Percentiles rank a stretch among this genome's conserved stretches.
Conservation (phyloP, 441 rosid genomes). For the Syzygium malaccense region DNA sequence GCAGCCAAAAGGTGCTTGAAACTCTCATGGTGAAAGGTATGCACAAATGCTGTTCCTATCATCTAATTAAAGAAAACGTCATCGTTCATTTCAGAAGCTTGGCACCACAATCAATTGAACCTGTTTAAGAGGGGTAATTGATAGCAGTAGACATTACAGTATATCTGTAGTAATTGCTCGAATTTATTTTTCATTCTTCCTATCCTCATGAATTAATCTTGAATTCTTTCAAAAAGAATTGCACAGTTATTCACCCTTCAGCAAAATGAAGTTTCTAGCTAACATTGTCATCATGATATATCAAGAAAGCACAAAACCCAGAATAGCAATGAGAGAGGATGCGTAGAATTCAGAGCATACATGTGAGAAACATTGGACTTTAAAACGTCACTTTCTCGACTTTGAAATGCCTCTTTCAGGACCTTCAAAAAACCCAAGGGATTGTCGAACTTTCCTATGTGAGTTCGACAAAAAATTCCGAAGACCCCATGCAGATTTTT, state of each 20-base stretch:
- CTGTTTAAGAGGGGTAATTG: neutral
- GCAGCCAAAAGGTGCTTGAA: neutral
- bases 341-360: conserved; percentile 40
- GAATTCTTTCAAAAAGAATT: neutral
- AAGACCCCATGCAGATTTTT: conserved; percentile 51
- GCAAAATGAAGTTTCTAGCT: neutral
- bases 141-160: neutral
- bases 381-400: conserved; percentile 49
- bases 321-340: neutral
- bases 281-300: neutral
- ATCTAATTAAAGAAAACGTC: neutral
- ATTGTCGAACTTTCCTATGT: conserved; percentile 61
- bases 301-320: neutral
- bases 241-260: neutral
- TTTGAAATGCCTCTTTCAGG: conserved; percentile 63
- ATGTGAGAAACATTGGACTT: conserved; percentile 80
- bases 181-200: neutral
- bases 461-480: conserved; percentile 49
- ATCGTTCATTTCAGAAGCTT: neutral
- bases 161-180: neutral
- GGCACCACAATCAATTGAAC: neutral
- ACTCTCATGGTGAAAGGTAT: neutral
- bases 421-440: conserved; percentile 66
- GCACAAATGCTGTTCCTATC: neutral
- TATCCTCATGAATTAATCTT: neutral